These are phyloP conservation scores for Fusarium foetens DNA, from an alignment of 2,329 filamentous ascomycete species.

Conservation along the genomic window DNA sequence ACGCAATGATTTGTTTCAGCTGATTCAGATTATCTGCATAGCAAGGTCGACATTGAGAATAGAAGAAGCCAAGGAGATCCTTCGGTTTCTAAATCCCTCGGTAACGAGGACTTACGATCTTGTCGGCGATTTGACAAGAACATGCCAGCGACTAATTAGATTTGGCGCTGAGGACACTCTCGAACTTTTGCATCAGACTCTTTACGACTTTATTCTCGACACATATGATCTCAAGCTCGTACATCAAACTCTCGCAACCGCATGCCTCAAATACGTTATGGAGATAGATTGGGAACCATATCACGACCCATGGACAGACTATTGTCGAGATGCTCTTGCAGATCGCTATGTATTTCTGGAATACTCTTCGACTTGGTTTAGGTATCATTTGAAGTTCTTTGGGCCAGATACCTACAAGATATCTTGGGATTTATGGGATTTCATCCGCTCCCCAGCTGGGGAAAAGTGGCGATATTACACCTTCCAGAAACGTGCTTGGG, in stretches of 20 bases:
- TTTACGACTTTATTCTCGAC: conserved; percentile 36
- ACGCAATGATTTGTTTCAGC: conserved; percentile 27
- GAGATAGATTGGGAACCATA: conserved; percentile 20
- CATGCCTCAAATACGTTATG: conserved; percentile 23
- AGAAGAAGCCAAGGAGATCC: conserved; percentile 29
- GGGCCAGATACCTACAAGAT: not conserved
- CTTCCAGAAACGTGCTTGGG: not conserved
- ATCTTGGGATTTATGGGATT: conserved; percentile 29
- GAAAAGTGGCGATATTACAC: conserved; percentile 17
- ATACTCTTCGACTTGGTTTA: conserved; percentile 25
- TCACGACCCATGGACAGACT: not conserved
- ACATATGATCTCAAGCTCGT: conserved; percentile 28
- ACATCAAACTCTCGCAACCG: conserved; percentile 20
- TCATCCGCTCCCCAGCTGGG: conserved; percentile 30
- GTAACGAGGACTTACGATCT: conserved; percentile 34
- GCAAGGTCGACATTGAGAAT: conserved; percentile 13
- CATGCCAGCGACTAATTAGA: conserved; percentile 31
- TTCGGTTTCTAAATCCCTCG: conserved; percentile 26
- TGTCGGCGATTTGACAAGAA: conserved; percentile 25
- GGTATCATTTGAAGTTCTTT: conserved; percentile 27
- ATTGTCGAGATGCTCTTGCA: not conserved
- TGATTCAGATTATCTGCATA: conserved; percentile 34
- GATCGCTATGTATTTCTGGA: conserved; percentile 11
- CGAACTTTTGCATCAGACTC: conserved; percentile 37
- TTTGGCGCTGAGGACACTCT: conserved; percentile 26